Evolutionary conservation across 768 basidiomycete genomes (phyloP).

Genomic region (Pleurotus giganteus): DNA sequence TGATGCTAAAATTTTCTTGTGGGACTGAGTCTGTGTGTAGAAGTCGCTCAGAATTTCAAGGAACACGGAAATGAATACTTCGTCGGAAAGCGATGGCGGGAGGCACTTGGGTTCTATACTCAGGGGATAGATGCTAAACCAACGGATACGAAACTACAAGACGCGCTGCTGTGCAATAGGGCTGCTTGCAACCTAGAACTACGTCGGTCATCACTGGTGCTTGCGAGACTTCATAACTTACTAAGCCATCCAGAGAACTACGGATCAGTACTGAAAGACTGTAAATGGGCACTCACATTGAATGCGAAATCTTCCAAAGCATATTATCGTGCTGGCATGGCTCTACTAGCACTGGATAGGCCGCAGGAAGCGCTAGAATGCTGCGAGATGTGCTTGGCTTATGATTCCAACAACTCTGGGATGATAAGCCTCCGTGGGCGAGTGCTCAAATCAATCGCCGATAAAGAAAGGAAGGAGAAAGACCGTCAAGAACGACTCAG

Average conservation of each 20-base stretch:
- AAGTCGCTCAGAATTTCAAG: slow-evolving; percentile 90
- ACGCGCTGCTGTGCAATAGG: slow-evolving; percentile 81
- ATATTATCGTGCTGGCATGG: slow-evolving; percentile 79
- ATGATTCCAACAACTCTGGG: slow-evolving; percentile 56
- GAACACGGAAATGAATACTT: slow-evolving; percentile 96
- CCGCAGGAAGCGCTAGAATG: slow-evolving; percentile 83
- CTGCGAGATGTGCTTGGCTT: slow-evolving; percentile 63
- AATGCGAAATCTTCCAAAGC: slow-evolving; percentile 76
- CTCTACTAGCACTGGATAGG: slow-evolving; percentile 71
- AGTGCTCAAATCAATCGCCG: slow-evolving; percentile 42
- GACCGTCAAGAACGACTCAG: slow-evolving; percentile 48
- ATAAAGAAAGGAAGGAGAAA: slow-evolving; percentile 48
- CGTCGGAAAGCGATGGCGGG: slow-evolving; percentile 80
- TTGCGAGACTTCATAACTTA: neutral
- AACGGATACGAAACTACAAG: slow-evolving; percentile 51
- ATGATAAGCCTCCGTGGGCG: slow-evolving; percentile 49
- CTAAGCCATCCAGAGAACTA: slow-evolving; percentile 66
- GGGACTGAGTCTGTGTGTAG: slow-evolving; percentile 35
- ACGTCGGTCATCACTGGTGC: slow-evolving; percentile 41
- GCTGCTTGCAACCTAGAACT: slow-evolving; percentile 93
- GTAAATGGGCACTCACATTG: slow-evolving; percentile 64
- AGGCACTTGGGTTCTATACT: slow-evolving; percentile 87
- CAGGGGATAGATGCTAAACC: slow-evolving; percentile 88
- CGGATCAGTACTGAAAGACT: slow-evolving; percentile 83
- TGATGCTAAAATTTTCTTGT: neutral